Base-by-base conservation (phyloP, 176 grass and related monocot genomes). In the Triticum timopheevii region DNA sequence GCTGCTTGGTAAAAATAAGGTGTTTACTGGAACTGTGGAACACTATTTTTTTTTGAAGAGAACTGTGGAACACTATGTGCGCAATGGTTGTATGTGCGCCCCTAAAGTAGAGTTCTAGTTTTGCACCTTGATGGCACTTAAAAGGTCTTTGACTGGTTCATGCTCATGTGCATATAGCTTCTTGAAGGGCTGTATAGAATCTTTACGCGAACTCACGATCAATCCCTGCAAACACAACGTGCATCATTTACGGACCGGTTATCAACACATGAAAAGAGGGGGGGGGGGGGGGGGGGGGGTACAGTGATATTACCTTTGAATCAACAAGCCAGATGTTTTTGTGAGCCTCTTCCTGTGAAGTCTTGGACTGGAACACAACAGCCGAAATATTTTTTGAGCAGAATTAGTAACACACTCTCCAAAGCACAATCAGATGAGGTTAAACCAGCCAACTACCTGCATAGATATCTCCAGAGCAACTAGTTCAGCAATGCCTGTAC, bases 321-420 rank as follows among this genome's bases (percentile, higher is more conserved):
- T 98, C 96, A 28, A 98, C 84, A 82, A 98, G 90, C 96, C 96
- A 98, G 85, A 98, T 98, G 73, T 92, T 98, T 68, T 89, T 94
- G 83, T 90, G 91, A 72, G 92, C 89, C 42, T 94, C 93, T 84
- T 96, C 92, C 12, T 84, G 20, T 77, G 96, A 78, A 86, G 82
- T 64, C 35, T 96, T 91, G 33, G 86, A 83, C 96, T 98, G 80
- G 83, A 92, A 87, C 17, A 65, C 44, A 30, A 20, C 42, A 87
- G 16, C 6, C 16, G 50, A 54, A 17, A 19, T 54, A 54, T 54
- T 7, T 54, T 54, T 54, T 54, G 2, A 34, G 58, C 19, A 25
- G 77, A 67, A 76, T 11, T 19, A 76, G 33, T 75, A 83, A 39
- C 44, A 36, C 8, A 65, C 64, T 84, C 40, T 71, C 61, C 72